Base-by-base conservation (phyloP, 495 filamentous ascomycete genomes). In the Aspergillus steynii region DNA sequence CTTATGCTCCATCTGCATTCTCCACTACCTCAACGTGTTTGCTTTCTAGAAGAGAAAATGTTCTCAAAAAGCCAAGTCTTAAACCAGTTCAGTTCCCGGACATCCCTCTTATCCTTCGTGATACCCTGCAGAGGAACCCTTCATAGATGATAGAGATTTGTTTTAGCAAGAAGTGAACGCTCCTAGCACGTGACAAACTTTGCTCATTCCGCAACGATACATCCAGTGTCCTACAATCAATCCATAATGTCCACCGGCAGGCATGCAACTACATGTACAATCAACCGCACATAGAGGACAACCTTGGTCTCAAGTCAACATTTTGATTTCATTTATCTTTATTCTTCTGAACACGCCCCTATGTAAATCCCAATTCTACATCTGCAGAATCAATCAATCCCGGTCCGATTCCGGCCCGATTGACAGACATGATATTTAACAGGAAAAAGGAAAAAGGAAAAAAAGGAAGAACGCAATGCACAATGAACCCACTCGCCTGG, bases 301-400 rank as follows among this genome's bases (percentile, higher is more conserved):
- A 7, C 31, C 31, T 7, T 14, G 14, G 14, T 42, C 37, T 42
- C 37, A 15, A 42, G 37, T 42, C 20, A 46, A 42, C 29, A 46
- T 14, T 51, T 45, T 37, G 26, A 42, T 42, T 42, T 8, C 14
- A 3, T 42, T 42, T 42, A 42, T 42, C 37, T 15, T 59, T 53
- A 60, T 59, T 51, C 42, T 59, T 56, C 53, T 55, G 47, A 60
- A 42, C 37, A 42, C 37, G 37, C 37, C 59, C 57, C 42, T 64
- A 65, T 68, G 60, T 68, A 68, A 68, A 68, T 65, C 61, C 61
- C 65, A 68, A 68, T 54, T 68, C 57, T 62, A 68, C 65, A 63
- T 67, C 59, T 48, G 55, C 37, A 42, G 37, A 42, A 42, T 10
- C 37, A 62, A 54, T 31, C 57, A 58, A 56, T 49, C 37, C 54